phyloP scores from a whole-genome alignment of 2,329 filamentous ascomycete species.

The Hymenoscyphus fraxineus region DNA sequence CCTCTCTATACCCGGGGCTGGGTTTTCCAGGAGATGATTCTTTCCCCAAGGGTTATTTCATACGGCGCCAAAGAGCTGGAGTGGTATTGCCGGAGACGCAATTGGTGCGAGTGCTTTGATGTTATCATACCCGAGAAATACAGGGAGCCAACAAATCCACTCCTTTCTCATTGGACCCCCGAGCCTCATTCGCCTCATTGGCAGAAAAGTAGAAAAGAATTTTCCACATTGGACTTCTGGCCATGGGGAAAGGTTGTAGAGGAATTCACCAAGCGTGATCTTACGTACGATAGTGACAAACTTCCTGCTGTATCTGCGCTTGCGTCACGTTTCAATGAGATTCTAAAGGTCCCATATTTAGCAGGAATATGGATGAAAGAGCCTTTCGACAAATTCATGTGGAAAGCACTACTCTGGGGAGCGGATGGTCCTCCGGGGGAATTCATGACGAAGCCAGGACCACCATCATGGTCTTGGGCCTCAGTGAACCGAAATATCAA shows the following conservation, averaged over 20 bases:
- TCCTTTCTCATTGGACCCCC: no score
- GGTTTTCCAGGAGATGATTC: not conserved
- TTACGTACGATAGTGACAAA: not conserved
- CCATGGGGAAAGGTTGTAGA: not conserved
- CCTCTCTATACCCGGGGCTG: not conserved
- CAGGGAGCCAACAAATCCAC: not conserved
- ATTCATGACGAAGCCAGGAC: not conserved
- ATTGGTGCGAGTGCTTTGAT: not conserved
- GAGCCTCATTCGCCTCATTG: not conserved
- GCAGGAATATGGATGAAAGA: not conserved
- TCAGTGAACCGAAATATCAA: not conserved
- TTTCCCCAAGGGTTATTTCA: not conserved
- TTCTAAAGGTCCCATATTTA: not conserved
- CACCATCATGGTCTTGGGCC: not conserved
- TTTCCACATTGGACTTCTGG: not conserved
- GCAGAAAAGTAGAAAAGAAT: not conserved
- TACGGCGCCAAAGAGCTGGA: not conserved
- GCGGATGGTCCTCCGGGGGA: not conserved
- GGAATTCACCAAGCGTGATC: not conserved
- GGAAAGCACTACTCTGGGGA: not conserved
- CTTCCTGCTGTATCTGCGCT: not conserved
- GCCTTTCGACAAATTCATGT: not conserved
- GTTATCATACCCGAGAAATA: not conserved
- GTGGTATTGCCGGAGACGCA: not conserved
- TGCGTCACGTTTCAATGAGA: not conserved